Evolutionary conservation across 192 early-diverging fungal species (phyloP).

Genomic region (Entomortierella parvispora): DNA sequence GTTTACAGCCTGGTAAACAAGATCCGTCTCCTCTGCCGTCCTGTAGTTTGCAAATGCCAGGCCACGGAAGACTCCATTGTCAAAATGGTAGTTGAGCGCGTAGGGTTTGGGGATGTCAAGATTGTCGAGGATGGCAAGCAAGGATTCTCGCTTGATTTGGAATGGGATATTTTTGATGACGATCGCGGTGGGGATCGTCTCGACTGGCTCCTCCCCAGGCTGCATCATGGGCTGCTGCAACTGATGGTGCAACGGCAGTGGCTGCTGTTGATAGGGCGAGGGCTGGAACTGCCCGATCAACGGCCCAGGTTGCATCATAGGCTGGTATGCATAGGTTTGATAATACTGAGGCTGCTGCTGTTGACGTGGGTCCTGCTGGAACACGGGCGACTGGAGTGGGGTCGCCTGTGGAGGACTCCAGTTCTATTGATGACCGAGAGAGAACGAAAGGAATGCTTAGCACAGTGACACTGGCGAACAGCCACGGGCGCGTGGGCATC

Average conservation of each 20-base stretch:
- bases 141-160: slow-evolving; percentile 79
- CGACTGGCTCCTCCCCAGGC: slow-evolving; percentile 31
- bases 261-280: slow-evolving; percentile 23
- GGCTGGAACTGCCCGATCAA: slow-evolving; percentile 40
- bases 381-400: slow-evolving; percentile 49
- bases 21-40: slow-evolving; percentile 78
- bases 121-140: slow-evolving; percentile 72
- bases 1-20: slow-evolving; percentile 74
- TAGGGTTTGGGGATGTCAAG: slow-evolving; percentile 79
- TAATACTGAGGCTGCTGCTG: slow-evolving; percentile 34
- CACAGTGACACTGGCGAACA: not conserved
- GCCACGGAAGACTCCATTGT: slow-evolving; percentile 82
- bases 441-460: not conserved
- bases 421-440: slow-evolving; percentile 13
- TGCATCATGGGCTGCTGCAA: not conserved
- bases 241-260: slow-evolving; percentile 19
- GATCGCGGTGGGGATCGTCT: slow-evolving; percentile 77
- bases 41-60: slow-evolving; percentile 86
- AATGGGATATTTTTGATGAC: slow-evolving; percentile 90
- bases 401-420: slow-evolving; percentile 52
- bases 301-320: slow-evolving; percentile 50
- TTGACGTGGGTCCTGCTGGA: slow-evolving; percentile 46
- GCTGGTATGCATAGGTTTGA: slow-evolving; percentile 48
- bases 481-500: too few species aligned
- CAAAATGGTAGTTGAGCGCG: slow-evolving; percentile 88